phyloP scores from a whole-genome alignment of 208 protist species.

The Vickermania spadyakhi region DNA sequence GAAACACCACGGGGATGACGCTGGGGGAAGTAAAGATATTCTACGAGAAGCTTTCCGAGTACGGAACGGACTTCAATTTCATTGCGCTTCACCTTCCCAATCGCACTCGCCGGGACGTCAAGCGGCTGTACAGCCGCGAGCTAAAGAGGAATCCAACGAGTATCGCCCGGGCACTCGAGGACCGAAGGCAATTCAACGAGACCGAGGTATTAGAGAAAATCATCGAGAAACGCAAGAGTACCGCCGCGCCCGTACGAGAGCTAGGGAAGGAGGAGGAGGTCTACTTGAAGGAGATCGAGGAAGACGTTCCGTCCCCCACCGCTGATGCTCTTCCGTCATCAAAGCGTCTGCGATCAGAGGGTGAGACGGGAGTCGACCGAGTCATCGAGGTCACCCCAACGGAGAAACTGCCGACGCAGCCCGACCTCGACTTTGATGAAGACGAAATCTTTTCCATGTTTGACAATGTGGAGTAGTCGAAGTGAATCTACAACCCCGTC shows the following conservation, averaged over 20 bases:
- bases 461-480: too few relatives aligned
- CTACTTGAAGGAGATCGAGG: constrained; percentile 30
- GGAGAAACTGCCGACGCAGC: too few relatives aligned
- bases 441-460: too few relatives aligned
- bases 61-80: constrained; percentile 83
- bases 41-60: constrained; percentile 78
- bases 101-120: constrained; percentile 58
- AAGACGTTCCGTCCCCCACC: too few relatives aligned
- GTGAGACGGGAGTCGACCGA: too few relatives aligned
- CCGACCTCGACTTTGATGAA: too few relatives aligned
- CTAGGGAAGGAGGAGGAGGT: constrained; percentile 58
- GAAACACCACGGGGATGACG: constrained; percentile 34
- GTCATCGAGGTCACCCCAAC: too few relatives aligned
- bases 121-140: constrained; percentile 77
- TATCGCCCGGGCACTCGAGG: constrained; percentile 41
- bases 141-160: constrained; percentile 37
- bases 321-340: too few relatives aligned
- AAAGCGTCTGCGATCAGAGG: too few relatives aligned
- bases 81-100: constrained; percentile 70
- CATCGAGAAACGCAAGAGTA: constrained; percentile 18
- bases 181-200: constrained; percentile 54
- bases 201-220: constrained; percentile 41
- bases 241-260: constrained; percentile 22
- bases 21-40: constrained; percentile 67
- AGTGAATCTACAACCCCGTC: too few relatives aligned